These are phyloP conservation scores for Colletotrichum spaethianum DNA, from an alignment of 2,329 filamentous ascomycete genomes.

Conservation along the genomic window DNA sequence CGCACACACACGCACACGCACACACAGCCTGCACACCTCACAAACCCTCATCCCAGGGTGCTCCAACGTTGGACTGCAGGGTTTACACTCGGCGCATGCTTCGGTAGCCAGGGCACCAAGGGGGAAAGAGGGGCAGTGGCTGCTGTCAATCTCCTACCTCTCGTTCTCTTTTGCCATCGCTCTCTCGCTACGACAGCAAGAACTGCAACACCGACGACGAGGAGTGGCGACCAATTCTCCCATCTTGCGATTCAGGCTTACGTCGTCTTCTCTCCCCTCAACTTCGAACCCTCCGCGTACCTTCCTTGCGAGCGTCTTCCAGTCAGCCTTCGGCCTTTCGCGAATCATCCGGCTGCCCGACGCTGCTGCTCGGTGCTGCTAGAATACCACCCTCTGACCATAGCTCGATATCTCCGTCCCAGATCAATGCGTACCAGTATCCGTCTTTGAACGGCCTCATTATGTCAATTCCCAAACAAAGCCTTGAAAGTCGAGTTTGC, in stretches of 20 bases:
- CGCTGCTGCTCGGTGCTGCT: constrained; percentile 1
- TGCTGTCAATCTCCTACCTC: constrained; percentile 1
- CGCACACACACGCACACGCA: neutral
- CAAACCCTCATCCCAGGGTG: neutral
- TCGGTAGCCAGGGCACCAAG: constrained; percentile 2
- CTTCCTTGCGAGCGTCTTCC: neutral
- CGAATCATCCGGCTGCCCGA: constrained; percentile 1
- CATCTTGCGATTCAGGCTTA: constrained; percentile 11
- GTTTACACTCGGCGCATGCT: constrained; percentile 30
- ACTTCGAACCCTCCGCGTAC: constrained; percentile 4
- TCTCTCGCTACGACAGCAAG: constrained; percentile 3
- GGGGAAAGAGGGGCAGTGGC: constrained; percentile 31
- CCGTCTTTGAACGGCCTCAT: constrained; percentile 39
- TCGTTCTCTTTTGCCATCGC: constrained; percentile 8
- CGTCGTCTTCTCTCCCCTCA: neutral
- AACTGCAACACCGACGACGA: neutral
- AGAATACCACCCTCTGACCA: neutral
- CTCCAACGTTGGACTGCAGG: neutral
- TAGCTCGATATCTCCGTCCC: neutral
- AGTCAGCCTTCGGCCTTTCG: neutral
- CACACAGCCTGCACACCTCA: neutral
- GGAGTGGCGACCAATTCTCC: neutral
- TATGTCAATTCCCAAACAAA: constrained; percentile 40
- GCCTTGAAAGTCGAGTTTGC: constrained; percentile 37
- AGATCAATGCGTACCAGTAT: constrained; percentile 23